phyloP scores from a whole-genome alignment of 805 yeast genomes.

The Schwanniomyces sp. region DNA sequence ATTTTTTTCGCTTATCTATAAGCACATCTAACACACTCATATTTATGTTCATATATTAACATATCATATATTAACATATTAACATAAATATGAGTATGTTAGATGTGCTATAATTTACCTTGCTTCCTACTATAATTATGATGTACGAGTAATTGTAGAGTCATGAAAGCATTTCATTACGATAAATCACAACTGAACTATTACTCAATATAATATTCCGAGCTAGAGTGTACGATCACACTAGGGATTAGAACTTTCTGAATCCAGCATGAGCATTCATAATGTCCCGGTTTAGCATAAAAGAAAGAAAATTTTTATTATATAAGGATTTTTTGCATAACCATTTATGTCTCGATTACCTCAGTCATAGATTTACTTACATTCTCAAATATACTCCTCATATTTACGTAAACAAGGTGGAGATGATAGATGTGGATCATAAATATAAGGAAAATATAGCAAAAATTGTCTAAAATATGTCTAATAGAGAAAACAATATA shows the following conservation, averaged over 20 bases:
- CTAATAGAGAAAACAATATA: constrained; percentile 5
- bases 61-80: too few species aligned
- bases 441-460: neutral
- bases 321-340: neutral
- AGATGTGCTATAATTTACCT: too few species aligned
- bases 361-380: neutral
- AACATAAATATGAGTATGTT: too few species aligned
- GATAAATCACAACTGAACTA: constrained; percentile 16
- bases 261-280: constrained; percentile 22
- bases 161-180: constrained; percentile 9
- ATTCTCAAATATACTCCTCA: neutral
- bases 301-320: neutral
- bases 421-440: neutral
- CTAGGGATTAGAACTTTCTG: constrained; percentile 12
- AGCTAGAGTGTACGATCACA: constrained; percentile 30
- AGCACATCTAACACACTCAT: too few species aligned
- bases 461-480: neutral
- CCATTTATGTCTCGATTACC: neutral
- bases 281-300: constrained; percentile 16
- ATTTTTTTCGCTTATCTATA: too few species aligned
- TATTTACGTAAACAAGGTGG: neutral
- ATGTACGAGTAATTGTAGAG: constrained; percentile 22
- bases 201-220: constrained; percentile 17
- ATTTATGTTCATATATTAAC: too few species aligned
- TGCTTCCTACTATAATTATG: neutral